These are phyloP conservation scores for Hymenoscyphus scutula DNA, from an alignment of 2,329 filamentous ascomycete species.

Conservation along the genomic window DNA sequence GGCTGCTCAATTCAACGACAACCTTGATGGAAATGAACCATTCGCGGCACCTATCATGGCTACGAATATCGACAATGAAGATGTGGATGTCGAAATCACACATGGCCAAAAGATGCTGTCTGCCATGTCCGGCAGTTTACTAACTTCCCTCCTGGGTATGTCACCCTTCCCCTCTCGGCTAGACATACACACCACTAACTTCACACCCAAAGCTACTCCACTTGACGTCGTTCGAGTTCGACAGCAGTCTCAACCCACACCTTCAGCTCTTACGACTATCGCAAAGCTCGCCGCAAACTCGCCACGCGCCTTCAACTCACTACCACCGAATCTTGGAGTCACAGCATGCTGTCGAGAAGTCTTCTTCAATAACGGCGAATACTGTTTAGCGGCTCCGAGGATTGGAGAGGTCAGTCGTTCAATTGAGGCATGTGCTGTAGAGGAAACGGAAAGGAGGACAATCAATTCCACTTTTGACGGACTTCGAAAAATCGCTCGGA, in stretches of 20 bases:
- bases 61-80: slow-evolving; percentile 36
- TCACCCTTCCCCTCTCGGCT: not conserved
- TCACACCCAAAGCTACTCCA: slow-evolving; percentile 71
- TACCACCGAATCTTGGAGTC: slow-evolving; percentile 82
- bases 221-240: slow-evolving; percentile 96
- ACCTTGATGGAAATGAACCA: slow-evolving; percentile 31
- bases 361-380: slow-evolving; percentile 81
- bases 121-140: slow-evolving; percentile 82
- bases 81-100: slow-evolving; percentile 64
- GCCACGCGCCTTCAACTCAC: slow-evolving; percentile 55
- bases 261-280: slow-evolving; percentile 48
- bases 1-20: slow-evolving; percentile 30
- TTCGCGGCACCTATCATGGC: slow-evolving; percentile 29
- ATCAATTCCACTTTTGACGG: slow-evolving; percentile 93
- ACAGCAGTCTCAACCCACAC: slow-evolving; percentile 74
- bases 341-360: slow-evolving; percentile 95
- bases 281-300: slow-evolving; percentile 56
- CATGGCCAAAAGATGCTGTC: slow-evolving; percentile 91
- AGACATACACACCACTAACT: slow-evolving; percentile 10
- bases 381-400: slow-evolving; percentile 43
- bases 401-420: slow-evolving; percentile 35
- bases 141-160: slow-evolving; percentile 84
- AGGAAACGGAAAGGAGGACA: slow-evolving; percentile 77
- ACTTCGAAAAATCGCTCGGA: slow-evolving; percentile 87
- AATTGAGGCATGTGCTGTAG: slow-evolving; percentile 68